Evolutionary conservation across 1,139 yeast genomes (phyloP).

Genomic region (Sugiyamaella pinicola): DNA sequence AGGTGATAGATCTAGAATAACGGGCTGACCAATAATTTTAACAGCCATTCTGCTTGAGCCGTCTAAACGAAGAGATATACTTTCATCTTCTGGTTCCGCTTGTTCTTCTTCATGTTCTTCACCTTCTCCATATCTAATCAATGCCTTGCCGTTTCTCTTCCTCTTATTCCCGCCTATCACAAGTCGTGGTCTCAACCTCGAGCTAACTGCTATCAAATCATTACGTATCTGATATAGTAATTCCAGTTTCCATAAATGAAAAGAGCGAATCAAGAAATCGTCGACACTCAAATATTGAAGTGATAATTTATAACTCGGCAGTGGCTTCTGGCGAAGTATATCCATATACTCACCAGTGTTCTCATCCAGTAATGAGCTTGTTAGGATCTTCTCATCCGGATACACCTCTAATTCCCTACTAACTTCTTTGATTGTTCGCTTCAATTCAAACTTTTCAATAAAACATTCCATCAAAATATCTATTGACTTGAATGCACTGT

Average conservation of each 20-base stretch:
- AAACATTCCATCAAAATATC: slow-evolving; percentile 28
- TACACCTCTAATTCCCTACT: neutral
- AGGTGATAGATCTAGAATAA: slow-evolving; percentile 36
- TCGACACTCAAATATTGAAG: slow-evolving; percentile 42
- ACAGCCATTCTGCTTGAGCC: slow-evolving; percentile 43
- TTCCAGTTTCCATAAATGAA: slow-evolving; percentile 32
- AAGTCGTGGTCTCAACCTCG: slow-evolving; percentile 33
- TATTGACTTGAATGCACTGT: slow-evolving; percentile 5
- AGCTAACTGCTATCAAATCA: slow-evolving; percentile 36
- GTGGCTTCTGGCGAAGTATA: slow-evolving; percentile 13
- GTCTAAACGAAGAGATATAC: slow-evolving; percentile 10
- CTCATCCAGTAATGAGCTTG: neutral
- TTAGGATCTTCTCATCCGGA: slow-evolving; percentile 12
- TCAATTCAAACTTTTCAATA: slow-evolving; percentile 24
- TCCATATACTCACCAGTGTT: neutral
- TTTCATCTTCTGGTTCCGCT: neutral
- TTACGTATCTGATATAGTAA: slow-evolving; percentile 32
- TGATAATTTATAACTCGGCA: slow-evolving; percentile 34
- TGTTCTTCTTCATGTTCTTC: slow-evolving; percentile 5
- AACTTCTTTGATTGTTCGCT: slow-evolving; percentile 2
- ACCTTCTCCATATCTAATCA: neutral
- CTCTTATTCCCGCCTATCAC: slow-evolving; percentile 8
- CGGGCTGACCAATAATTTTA: slow-evolving; percentile 29
- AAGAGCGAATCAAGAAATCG: slow-evolving; percentile 43
- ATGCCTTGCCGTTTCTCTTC: neutral